phyloP scores from a whole-genome alignment of 768 basidiomycete species.

The Coprinellus aureogranulatus region DNA sequence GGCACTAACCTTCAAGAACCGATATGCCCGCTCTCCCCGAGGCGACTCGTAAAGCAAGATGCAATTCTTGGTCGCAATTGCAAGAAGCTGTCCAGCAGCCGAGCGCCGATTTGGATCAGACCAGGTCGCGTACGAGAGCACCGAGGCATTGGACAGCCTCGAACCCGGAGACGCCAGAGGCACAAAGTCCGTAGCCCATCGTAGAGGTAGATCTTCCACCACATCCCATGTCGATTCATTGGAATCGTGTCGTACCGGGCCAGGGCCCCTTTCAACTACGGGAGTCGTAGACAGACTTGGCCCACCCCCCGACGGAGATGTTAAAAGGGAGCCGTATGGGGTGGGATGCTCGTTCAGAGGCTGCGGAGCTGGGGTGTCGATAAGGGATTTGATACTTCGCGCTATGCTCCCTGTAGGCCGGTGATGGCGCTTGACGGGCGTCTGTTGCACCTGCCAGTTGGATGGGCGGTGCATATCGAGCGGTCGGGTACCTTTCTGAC shows the following conservation, averaged over 20 bases:
- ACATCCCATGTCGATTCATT: constrained; percentile 68
- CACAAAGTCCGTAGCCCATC: constrained; percentile 87
- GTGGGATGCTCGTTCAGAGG: constrained; percentile 18
- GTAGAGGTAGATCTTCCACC: constrained; percentile 67
- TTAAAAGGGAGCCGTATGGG: constrained; percentile 35
- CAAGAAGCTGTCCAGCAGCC: constrained; percentile 55
- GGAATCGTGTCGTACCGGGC: constrained; percentile 29
- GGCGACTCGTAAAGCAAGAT: constrained; percentile 81
- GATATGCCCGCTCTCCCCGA: constrained; percentile 77
- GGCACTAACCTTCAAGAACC: constrained; percentile 67
- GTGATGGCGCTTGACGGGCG: constrained; percentile 43
- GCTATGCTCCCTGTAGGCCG: constrained; percentile 56
- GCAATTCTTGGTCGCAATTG: constrained; percentile 70
- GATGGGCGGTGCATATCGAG: constrained; percentile 55
- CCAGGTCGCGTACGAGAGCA: constrained; percentile 70
- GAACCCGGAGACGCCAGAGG: constrained; percentile 71
- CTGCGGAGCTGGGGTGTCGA: constrained; percentile 29
- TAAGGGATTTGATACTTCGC: constrained; percentile 60
- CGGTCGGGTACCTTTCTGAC: constrained; percentile 65
- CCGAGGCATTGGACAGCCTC: constrained; percentile 54
- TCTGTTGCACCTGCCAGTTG: constrained; percentile 47
- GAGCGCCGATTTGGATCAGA: constrained; percentile 50
- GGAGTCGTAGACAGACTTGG: constrained; percentile 11
- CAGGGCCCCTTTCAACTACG: constrained; percentile 13
- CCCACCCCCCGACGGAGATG: constrained; percentile 17